These are phyloP conservation scores for Aspergillus pseudonomiae DNA, from an alignment of 2,329 filamentous ascomycete species.

Conservation along the genomic window DNA sequence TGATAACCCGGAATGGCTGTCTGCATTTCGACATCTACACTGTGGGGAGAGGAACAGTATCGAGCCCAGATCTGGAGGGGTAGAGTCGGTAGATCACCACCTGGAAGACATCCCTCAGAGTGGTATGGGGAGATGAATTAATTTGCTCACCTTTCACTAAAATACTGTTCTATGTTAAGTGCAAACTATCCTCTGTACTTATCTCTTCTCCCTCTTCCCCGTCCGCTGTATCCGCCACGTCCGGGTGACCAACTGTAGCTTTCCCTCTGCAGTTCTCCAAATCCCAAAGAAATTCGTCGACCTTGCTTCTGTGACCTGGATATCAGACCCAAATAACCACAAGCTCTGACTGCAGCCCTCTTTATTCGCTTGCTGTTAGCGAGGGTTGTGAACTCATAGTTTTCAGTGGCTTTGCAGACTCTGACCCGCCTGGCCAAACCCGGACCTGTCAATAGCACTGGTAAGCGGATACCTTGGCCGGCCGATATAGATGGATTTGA, in stretches of 20 bases:
- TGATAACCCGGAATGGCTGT: conserved; percentile 27
- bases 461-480: too few relatives aligned
- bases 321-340: neutral
- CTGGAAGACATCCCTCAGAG: neutral
- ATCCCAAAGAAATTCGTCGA: neutral
- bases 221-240: neutral
- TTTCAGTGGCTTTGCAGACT: too few relatives aligned
- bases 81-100: neutral
- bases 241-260: neutral
- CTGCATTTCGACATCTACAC: conserved; percentile 18
- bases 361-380: too few relatives aligned
- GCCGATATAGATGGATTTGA: too few relatives aligned
- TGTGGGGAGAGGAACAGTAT: neutral
- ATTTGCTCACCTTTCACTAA: neutral
- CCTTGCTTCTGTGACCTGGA: neutral
- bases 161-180: neutral
- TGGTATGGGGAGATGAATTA: neutral
- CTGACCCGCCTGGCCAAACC: too few relatives aligned
- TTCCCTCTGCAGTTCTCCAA: neutral
- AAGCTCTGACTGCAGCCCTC: too few relatives aligned
- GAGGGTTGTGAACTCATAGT: too few relatives aligned
- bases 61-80: neutral
- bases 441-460: too few relatives aligned
- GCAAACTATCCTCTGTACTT: neutral
- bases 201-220: neutral